Evolutionary conservation across 1,284 basidiomycete species (phyloP), one percentile per base, ranked within the genome.

Genomic region (Austroboletus olivaceoglutinosus): DNA sequence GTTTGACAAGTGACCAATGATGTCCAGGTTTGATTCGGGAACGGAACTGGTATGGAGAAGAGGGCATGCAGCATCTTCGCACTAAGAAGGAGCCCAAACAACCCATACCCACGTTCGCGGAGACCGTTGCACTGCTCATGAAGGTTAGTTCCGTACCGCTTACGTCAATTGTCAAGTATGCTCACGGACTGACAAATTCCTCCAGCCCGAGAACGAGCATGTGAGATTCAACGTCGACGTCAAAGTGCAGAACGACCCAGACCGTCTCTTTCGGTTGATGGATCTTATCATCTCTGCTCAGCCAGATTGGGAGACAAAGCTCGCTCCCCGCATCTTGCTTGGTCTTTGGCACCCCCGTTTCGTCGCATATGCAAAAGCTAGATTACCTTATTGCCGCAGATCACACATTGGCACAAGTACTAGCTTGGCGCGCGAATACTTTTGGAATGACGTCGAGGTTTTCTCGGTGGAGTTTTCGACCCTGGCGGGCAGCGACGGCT

Each of bases 271-370:
- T 74, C 70, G 74, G 16, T 77, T 98, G 42, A 94, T 99, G 85
- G 81, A 91, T 70, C 72, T 72, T 40, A 78, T 84, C 53, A 84
- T 99, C 51, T 77, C 82, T 22, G 69, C 76, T 16, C 85, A 93
- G 55, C 76, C 82, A 2, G 73, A 82, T 34, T 98, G 90, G 88
- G 80, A 94, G 68, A 86, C 81, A 4, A 72, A 69, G 22, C 83
- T 99, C 38, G 93, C 92, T 2, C 94, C 95, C 0, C 82, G 96
- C n/a, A 83, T 98, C 60, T 76, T 98, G 23, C 78, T 98, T 39
- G 96, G 86, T 12, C 73, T 89, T 18, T 96, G 94, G 93, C 96
- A 99, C 72, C 93, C 96, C 18, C 83, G 86, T 55, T 98, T 97
- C 75, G 73, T 98, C 47, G 74, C 72, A 19, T 82, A 84, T 21